phyloP scores from a whole-genome alignment of 2,329 filamentous ascomycete genomes.

The Alternaria conjuncta region DNA sequence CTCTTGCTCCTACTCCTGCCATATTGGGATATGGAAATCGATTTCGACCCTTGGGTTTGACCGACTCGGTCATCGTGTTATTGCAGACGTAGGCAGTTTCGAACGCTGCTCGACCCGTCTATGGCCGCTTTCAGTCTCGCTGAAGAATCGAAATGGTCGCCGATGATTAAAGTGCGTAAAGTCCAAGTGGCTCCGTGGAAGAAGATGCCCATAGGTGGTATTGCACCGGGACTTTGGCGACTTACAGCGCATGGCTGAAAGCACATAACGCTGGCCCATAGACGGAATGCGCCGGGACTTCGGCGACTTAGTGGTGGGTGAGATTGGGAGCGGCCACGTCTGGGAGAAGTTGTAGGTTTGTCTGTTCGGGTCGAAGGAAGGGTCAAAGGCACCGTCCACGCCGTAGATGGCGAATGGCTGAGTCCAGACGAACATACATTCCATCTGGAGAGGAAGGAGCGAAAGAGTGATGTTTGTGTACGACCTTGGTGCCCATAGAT shows the following conservation, averaged over 20 bases:
- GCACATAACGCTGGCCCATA: too few relatives aligned
- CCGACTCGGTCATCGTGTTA: not conserved
- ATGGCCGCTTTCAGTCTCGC: not conserved
- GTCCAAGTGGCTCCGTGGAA: not conserved
- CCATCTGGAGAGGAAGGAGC: too few relatives aligned
- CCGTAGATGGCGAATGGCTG: not conserved
- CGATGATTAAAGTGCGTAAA: not conserved
- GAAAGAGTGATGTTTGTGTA: too few relatives aligned
- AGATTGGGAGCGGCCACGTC: slow-evolving; percentile 49
- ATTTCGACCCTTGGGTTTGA: not conserved
- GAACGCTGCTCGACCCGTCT: not conserved
- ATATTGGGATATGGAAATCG: not conserved
- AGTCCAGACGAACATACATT: too few relatives aligned
- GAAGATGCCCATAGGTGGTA: not conserved
- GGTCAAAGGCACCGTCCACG: slow-evolving; percentile 48
- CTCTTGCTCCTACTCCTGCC: not conserved
- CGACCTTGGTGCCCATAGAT: too few relatives aligned
- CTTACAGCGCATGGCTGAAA: too few relatives aligned
- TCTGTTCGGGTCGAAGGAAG: slow-evolving; percentile 46
- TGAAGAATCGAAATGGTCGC: not conserved
- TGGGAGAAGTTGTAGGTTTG: slow-evolving; percentile 39
- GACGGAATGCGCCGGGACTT: not conserved
- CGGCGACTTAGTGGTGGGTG: slow-evolving; percentile 6
- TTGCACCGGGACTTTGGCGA: not conserved
- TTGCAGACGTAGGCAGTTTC: not conserved